Evolutionary conservation across 139 green algal genomes (phyloP), one percentile per base, ranked within the genome.

Genomic region (Yamagishiella unicocca): DNA sequence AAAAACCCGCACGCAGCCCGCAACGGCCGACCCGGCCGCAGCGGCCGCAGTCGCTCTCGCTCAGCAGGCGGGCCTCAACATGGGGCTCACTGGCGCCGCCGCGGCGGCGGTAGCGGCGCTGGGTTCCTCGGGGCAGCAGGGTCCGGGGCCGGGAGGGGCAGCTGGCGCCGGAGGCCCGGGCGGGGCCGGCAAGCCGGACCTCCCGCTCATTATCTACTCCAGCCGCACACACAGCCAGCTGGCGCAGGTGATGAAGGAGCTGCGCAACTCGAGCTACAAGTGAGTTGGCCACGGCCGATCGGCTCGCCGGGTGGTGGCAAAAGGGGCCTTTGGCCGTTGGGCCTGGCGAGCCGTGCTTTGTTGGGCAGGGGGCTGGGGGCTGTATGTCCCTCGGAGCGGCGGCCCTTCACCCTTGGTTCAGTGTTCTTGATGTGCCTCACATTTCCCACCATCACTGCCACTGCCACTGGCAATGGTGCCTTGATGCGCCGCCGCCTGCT

Each of bases 181-280:
- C 46, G 87, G 72, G 33, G 61, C 72, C 40, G 53, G 46, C 19
- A 55, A 79, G 37, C 64, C 35, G 21, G 43, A 17, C 12, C 68
- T 94, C n/a, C 95, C 97, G 0, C 89, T 84, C 0, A 97, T 99
- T 73, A 91, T 99, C 35, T 99, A 99, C 90, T 93, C 94, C 29
- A 98, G 94, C 14, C 94, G 97, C 46, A 99, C 97, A 4, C 97
- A 99, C 91, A 96, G 92, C 46, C 97, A 99, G 94, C 94, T 99
- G 83, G 91, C 93, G 53, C 97, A 99, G 86, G 97, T 99, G 29
- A 96, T 99, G 84, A 91, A 94, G 58, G 97, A 99, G 92, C 93
- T 99, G 77, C 89, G 91, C 21, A 93, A 90, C 80, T 97, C 92
- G 12, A 75, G 43, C 53, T 99, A 99, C 93, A 96, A 82, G 93